Evolutionary conservation across 2,329 filamentous ascomycete species (phyloP).

Genomic region (Fusarium proliferatum): DNA sequence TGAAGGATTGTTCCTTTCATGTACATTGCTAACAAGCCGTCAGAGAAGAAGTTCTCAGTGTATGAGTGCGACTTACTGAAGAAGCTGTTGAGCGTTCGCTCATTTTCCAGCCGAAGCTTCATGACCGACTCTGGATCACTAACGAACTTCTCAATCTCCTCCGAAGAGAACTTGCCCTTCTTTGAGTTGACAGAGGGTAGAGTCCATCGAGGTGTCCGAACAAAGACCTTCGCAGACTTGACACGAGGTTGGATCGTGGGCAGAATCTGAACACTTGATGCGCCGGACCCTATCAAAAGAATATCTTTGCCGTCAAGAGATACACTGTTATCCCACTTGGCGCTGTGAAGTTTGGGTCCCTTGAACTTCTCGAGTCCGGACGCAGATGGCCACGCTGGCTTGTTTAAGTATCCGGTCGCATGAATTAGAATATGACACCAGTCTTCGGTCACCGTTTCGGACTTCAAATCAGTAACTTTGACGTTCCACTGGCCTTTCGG

Average conservation of each 20-base stretch:
- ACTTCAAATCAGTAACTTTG: neutral
- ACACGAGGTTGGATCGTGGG: constrained; percentile 3
- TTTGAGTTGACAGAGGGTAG: constrained; percentile 20
- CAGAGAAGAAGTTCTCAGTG: neutral
- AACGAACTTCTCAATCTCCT: constrained; percentile 2
- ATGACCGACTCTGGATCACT: neutral
- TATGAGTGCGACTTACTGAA: neutral
- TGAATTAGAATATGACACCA: constrained; percentile 17
- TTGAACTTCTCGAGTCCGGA: constrained; percentile 2
- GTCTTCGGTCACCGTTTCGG: neutral
- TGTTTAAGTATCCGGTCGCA: constrained; percentile 21
- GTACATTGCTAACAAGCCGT: constrained; percentile 2
- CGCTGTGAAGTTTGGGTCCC: constrained; percentile 10
- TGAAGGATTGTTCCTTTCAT: constrained; percentile 15
- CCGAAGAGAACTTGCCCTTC: neutral
- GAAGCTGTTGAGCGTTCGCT: constrained; percentile 14
- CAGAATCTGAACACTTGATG: constrained; percentile 16
- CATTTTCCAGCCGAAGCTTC: constrained; percentile 5
- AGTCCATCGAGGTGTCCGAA: constrained; percentile 16
- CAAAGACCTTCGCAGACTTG: constrained; percentile 8
- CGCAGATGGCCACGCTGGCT: constrained; percentile 3
- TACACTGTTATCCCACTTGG: neutral
- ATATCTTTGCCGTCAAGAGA: constrained; percentile 9
- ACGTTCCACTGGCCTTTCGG: constrained; percentile 7
- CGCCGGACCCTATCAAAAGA: constrained; percentile 12